phyloP scores from a whole-genome alignment of 164 flowering plant species.

The Euptelea pleiosperma region DNA sequence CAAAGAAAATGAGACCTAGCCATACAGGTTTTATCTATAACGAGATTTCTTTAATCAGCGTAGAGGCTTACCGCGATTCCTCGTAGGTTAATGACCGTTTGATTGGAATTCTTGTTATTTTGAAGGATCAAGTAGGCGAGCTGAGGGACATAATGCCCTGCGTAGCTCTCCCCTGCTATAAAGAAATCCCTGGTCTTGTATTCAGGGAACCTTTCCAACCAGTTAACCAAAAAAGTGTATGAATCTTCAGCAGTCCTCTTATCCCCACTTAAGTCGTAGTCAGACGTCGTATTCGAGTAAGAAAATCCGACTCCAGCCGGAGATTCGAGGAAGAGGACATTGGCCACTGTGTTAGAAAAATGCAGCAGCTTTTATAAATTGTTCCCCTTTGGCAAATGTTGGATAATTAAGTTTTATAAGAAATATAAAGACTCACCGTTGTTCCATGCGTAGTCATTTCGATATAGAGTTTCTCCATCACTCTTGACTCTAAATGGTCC shows the following conservation, averaged over 20 bases:
- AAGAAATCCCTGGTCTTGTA: constrained; percentile 40
- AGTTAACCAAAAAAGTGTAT: constrained; percentile 34
- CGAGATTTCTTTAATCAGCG: too few species aligned
- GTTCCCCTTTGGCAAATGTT: background rate
- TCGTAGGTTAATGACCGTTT: constrained; percentile 28
- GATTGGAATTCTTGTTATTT: constrained; percentile 21
- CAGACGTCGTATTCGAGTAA: constrained; percentile 38
- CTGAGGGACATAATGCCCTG: constrained; percentile 47
- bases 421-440: constrained; percentile 15
- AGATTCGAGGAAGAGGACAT: constrained; percentile 39
- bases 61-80: constrained; percentile 40
- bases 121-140: constrained; percentile 31
- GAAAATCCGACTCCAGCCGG: constrained; percentile 50
- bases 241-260: constrained; percentile 34
- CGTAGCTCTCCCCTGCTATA: constrained; percentile 50
- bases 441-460: constrained; percentile 29
- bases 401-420: background rate
- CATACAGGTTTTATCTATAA: too few species aligned
- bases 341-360: constrained; percentile 29
- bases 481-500: constrained; percentile 38
- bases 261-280: constrained; percentile 32
- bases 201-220: constrained; percentile 42
- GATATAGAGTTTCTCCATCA: constrained; percentile 27
- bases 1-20: too few species aligned
- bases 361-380: background rate